Evolutionary conservation across 129 eudicot genomes (phyloP), one percentile per base, ranked within the genome.

Genomic region (Centaurea solstitialis): DNA sequence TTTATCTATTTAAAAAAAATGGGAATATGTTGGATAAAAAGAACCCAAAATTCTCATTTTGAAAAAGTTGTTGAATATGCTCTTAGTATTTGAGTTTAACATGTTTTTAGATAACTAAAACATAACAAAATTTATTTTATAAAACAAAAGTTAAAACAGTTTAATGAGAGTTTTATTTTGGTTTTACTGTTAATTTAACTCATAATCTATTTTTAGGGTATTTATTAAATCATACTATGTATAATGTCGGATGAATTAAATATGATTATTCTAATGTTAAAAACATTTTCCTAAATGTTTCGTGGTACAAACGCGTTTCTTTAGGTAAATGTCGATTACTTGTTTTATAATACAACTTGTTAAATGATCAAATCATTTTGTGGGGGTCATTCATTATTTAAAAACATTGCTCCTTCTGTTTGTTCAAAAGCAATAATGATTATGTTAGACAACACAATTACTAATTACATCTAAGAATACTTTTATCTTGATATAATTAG

Each of bases 391-490:
- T 67, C 67, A 22, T 77, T 38, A 67, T 40, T 24, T 66, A 67
- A 67, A 62, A 41, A 77, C 65, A 23, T 57, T 57, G n/a, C 7
- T 77, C 28, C 69, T 18, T 68, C 35, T 78, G 75, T 69, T 68
- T 68, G 43, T 78, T 78, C 82, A 78, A 78, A 78, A 78, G 75
- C 38, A n/a, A 45, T 68, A 28, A 68, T 78, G 82, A 78, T 78
- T 78, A 68, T 24, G 13, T 68, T 78, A 50, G 81, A 68, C 37
- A 68, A 78, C 75, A 78, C 33, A 33, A 78, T 50, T 24, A 64
- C 33, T 43, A 33, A 78, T 70, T 45, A 68, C 18, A 68, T 68
- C 50, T 50, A 26, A 78, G 81, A 62, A 68, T 50, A 17, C 39
- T 22, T 62, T 62, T 35, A 18, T 76, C 21, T 76, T 33, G 57